Conservation (phyloP, 495 filamentous ascomycete genomes). For the Wilcoxina mikolae region DNA sequence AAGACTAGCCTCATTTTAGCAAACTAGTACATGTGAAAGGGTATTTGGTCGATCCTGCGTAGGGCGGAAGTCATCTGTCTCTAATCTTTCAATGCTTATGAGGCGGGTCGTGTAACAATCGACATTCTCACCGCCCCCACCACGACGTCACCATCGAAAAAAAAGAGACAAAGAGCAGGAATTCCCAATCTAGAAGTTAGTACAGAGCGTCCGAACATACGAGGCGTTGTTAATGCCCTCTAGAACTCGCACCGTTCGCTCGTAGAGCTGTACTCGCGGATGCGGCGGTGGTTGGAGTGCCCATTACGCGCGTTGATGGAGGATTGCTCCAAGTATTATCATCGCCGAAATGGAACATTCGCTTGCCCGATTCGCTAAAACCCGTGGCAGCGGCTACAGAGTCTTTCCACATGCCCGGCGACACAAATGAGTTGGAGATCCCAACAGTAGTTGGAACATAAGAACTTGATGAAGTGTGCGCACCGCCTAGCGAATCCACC, state of each 20-base stretch:
- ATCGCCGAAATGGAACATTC: conserved; percentile 25
- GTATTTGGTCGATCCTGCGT: not conserved
- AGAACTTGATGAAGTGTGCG: conserved; percentile 35
- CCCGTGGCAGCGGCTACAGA: conserved; percentile 80
- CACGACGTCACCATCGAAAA: not conserved
- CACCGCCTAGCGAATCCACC: conserved; percentile 28
- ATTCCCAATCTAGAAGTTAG: not conserved
- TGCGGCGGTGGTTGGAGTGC: not conserved
- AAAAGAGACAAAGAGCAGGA: not conserved
- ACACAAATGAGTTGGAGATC: conserved; percentile 48
- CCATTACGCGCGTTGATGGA: conserved; percentile 4
- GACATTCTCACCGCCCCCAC: not conserved
- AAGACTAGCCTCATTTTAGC: not conserved
- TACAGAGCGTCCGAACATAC: not conserved
- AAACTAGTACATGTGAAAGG: not conserved
- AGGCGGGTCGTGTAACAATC: not conserved
- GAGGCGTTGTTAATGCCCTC: not conserved
- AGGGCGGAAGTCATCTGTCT: not conserved
- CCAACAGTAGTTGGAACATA: conserved; percentile 36
- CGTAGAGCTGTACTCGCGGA: not conserved
- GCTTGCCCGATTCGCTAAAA: conserved; percentile 32
- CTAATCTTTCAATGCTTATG: not conserved
- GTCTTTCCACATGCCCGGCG: conserved; percentile 92
- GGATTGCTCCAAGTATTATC: conserved; percentile 22
- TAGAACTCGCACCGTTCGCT: not conserved